Percentiles rank a stretch among this genome's conserved stretches.
Evolutionary conservation across 139 green algal genomes (phyloP).

Genomic region (Closterium sp.): DNA sequence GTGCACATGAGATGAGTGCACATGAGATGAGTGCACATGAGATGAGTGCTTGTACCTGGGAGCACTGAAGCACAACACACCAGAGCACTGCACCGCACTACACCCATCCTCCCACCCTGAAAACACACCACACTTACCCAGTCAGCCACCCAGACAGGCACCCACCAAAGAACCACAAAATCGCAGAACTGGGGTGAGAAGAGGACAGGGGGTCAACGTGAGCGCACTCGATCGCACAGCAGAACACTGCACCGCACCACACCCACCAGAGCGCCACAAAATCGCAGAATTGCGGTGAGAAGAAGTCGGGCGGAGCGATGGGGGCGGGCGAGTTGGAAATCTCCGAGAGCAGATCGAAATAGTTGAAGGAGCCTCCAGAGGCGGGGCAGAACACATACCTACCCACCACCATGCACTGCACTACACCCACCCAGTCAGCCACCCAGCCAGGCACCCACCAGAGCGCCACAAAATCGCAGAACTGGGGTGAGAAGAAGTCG

Average conservation of each 20-base stretch:
- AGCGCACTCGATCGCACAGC: too few species aligned
- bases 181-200: background rate
- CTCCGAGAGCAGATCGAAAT: slow-evolving; percentile 55
- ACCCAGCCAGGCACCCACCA: background rate
- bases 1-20: too few species aligned
- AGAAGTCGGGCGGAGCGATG: slow-evolving; percentile 38
- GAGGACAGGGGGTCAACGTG: background rate
- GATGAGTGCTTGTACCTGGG: too few species aligned
- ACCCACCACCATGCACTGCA: background rate
- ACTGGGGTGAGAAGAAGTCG: background rate
- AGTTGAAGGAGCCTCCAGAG: slow-evolving; percentile 15
- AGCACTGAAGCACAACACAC: too few species aligned
- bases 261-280: slow-evolving; percentile 65
- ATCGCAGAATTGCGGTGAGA: slow-evolving; percentile 74
- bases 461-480: background rate
- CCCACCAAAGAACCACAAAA: background rate
- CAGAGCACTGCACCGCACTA: too few species aligned
- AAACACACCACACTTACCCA: too few species aligned
- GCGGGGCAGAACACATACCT: too few species aligned
- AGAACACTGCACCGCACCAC: background rate
- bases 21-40: too few species aligned
- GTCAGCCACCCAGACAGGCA: background rate
- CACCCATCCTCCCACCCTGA: too few species aligned
- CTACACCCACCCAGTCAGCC: too few species aligned
- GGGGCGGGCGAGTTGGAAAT: slow-evolving; percentile 68